Percentiles rank a stretch among this genome's conserved stretches.
phyloP scores from a whole-genome alignment of 2,329 filamentous ascomycete species.

The Alternaria gaisen region DNA sequence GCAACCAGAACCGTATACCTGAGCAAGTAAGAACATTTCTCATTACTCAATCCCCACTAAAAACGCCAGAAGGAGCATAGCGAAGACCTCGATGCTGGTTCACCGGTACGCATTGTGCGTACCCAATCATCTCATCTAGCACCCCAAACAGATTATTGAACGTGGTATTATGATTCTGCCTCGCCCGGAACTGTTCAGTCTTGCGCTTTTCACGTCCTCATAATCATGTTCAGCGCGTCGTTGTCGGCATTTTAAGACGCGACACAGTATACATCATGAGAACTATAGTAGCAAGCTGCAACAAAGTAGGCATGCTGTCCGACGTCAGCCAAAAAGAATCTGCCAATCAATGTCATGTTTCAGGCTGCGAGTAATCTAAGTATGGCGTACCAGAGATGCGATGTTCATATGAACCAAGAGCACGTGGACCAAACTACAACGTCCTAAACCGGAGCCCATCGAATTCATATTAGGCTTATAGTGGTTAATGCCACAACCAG shows the following conservation, averaged over 20 bases:
- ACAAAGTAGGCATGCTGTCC: background rate
- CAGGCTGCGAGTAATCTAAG: background rate
- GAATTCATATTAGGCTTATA: background rate
- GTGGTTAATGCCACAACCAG: background rate
- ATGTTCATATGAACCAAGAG: background rate
- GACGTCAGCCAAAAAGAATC: background rate
- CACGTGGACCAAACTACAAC: background rate
- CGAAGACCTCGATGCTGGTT: too few species aligned
- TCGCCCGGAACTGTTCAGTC: background rate
- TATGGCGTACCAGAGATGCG: background rate
- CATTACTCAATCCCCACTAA: background rate
- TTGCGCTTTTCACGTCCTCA: background rate
- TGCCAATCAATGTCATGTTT: too few species aligned
- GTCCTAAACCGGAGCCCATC: too few species aligned
- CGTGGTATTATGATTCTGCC: background rate
- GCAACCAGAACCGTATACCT: background rate
- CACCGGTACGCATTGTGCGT: too few species aligned
- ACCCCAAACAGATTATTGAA: background rate
- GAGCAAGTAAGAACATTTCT: background rate
- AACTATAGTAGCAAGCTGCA: background rate
- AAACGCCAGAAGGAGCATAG: too few species aligned
- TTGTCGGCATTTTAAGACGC: background rate
- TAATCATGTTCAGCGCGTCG: background rate
- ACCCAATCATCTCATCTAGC: background rate
- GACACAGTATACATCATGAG: background rate